Evolutionary conservation across 1,284 basidiomycete genomes (phyloP).

Genomic region (Moesziomyces globuligerus): DNA sequence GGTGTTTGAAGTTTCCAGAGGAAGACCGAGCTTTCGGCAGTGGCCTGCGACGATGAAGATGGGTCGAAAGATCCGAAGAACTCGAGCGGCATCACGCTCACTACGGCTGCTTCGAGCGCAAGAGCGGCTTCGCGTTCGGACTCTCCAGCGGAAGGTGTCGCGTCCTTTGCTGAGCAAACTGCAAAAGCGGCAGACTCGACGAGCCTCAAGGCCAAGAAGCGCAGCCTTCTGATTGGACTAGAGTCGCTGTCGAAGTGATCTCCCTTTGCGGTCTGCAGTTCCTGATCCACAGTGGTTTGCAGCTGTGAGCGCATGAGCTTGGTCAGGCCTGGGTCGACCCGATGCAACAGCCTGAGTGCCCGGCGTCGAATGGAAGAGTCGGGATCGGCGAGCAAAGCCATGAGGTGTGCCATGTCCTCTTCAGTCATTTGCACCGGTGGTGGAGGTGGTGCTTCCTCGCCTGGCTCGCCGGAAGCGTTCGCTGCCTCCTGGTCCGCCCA

Average conservation of each 20-base stretch:
- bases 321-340: slow-evolving; percentile 16
- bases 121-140: neutral
- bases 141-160: neutral
- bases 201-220: slow-evolving; percentile 6
- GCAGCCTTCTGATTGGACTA: neutral
- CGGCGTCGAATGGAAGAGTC: slow-evolving; percentile 25
- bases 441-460: neutral
- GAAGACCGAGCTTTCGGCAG: neutral
- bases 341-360: slow-evolving; percentile 21
- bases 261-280: neutral
- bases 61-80: slow-evolving; percentile 9
- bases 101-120: slow-evolving; percentile 7
- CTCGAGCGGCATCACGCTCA: slow-evolving; percentile 2
- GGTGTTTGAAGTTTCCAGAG: slow-evolving; percentile 4
- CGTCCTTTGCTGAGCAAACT: neutral
- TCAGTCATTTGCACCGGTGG: slow-evolving; percentile 25
- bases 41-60: neutral
- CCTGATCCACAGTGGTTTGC: slow-evolving; percentile 14
- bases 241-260: neutral
- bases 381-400: slow-evolving; percentile 24
- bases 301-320: slow-evolving; percentile 24
- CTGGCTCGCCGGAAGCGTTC: no score
- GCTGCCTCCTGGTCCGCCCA: slow-evolving; percentile 15
- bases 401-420: slow-evolving; percentile 30
- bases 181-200: slow-evolving; percentile 20